phyloP scores from a whole-genome alignment of 768 basidiomycete species.

The Phaffia australis region DNA sequence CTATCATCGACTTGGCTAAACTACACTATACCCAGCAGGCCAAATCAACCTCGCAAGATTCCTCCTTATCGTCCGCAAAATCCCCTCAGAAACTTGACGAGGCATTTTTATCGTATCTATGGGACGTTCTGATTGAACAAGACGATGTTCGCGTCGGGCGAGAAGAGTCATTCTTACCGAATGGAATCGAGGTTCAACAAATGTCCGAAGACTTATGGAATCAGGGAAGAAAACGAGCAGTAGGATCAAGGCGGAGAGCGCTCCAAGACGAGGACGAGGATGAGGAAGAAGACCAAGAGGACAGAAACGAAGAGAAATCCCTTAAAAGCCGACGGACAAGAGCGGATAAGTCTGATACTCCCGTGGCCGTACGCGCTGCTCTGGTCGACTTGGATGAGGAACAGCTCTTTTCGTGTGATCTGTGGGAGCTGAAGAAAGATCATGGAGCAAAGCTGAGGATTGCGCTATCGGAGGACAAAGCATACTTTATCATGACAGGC shows the following conservation, averaged over 20 bases:
- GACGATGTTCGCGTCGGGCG: constrained; percentile 13
- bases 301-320: not conserved
- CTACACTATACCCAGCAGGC: not conserved
- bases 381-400: constrained; percentile 5
- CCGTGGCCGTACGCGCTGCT: not conserved
- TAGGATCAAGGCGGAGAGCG: not conserved
- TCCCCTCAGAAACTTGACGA: constrained; percentile 7
- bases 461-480: constrained; percentile 3
- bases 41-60: not conserved
- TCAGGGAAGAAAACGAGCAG: not conserved
- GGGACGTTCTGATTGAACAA: constrained; percentile 12
- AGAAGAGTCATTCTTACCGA: no score
- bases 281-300: not conserved
- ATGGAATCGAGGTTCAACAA: no score
- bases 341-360: not conserved
- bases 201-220: no score
- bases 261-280: not conserved
- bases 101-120: constrained; percentile 10
- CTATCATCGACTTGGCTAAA: constrained; percentile 4
- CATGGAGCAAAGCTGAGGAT: constrained; percentile 5
- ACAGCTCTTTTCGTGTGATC: not conserved
- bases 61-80: not conserved
- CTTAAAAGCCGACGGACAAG: not conserved
- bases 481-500: constrained; percentile 9
- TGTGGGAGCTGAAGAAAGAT: constrained; percentile 9